Conservation (phyloP, 2,329 filamentous ascomycete species). For the Aphanoascus verrucosus region DNA sequence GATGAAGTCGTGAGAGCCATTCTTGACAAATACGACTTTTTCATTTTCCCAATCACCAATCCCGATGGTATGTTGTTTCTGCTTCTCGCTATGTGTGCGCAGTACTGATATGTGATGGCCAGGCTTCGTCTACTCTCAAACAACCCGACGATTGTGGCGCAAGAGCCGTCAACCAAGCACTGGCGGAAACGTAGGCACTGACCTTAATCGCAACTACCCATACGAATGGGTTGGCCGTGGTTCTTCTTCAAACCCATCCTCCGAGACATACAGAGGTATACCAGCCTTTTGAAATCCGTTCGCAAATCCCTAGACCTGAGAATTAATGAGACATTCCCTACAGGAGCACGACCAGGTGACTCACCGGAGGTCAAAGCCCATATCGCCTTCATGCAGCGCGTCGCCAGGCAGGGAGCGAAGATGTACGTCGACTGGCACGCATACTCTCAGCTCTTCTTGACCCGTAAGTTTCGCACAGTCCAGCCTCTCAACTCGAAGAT, state of each 20-base stretch:
- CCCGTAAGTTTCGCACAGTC: conserved; percentile 18
- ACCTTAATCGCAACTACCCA: conserved; percentile 52
- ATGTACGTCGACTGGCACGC: conserved; percentile 57
- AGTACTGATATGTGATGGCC: background rate
- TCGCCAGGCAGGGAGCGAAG: conserved; percentile 44
- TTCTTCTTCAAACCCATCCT: conserved; percentile 44
- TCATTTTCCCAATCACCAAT: conserved; percentile 54
- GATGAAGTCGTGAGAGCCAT: conserved; percentile 31
- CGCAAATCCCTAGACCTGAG: background rate
- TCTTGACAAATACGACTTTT: conserved; percentile 55
- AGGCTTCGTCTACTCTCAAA: conserved; percentile 52
- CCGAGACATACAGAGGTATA: conserved; percentile 37
- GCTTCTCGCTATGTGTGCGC: background rate
- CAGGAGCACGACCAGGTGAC: conserved; percentile 35
- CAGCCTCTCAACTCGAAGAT: background rate
- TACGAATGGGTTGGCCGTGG: conserved; percentile 41
- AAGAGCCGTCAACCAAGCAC: conserved; percentile 45
- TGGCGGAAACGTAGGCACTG: conserved; percentile 39
- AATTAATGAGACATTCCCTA: background rate
- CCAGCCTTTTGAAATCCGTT: background rate
- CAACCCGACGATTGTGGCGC: conserved; percentile 50
- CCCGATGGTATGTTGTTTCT: conserved; percentile 43
- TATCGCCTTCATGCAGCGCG: conserved; percentile 36
- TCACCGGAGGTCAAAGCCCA: conserved; percentile 45
- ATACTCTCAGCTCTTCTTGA: conserved; percentile 50